These are phyloP conservation scores for Arabidopsis suecica DNA, from an alignment of 345 rosid genomes.

Conservation along the genomic window DNA sequence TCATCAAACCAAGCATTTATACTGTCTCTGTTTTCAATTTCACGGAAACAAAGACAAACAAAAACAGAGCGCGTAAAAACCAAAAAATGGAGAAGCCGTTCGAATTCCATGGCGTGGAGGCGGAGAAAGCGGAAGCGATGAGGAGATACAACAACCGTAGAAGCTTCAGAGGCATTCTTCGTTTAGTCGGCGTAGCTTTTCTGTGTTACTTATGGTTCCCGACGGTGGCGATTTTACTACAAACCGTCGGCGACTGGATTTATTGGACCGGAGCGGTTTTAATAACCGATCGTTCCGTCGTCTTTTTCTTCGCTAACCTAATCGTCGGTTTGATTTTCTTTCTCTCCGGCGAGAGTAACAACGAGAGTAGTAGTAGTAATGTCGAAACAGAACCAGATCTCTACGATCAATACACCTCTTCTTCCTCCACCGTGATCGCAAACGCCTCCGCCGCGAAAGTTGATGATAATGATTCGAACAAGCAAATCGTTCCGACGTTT, in stretches of 20 bases:
- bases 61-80: not conserved
- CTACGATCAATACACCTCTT: slow-evolving; percentile 31
- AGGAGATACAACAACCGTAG: slow-evolving; percentile 34
- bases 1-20: not conserved
- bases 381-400: slow-evolving; percentile 2
- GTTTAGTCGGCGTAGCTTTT: slow-evolving; percentile 6
- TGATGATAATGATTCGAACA: not conserved
- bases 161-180: not conserved
- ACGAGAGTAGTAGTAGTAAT: not conserved
- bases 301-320: slow-evolving; percentile 21
- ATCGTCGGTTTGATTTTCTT: slow-evolving; percentile 24
- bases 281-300: not conserved
- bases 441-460: not conserved
- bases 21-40: not conserved
- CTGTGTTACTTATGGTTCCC: slow-evolving; percentile 28
- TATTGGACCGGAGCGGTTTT: not conserved
- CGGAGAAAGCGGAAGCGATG: slow-evolving; percentile 44
- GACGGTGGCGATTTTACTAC: not conserved
- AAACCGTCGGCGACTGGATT: slow-evolving; percentile 16
- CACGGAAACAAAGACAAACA: not conserved
- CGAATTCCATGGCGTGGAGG: slow-evolving; percentile 17
- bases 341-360: slow-evolving; percentile 1
- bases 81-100: slow-evolving; percentile 8
- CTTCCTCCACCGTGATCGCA: slow-evolving; percentile 19
- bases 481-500: slow-evolving; percentile 16